Evolutionary conservation across 192 early-diverging fungal genomes (phyloP), one percentile per base, ranked within the genome.

Genomic region (Coemansia sp.): DNA sequence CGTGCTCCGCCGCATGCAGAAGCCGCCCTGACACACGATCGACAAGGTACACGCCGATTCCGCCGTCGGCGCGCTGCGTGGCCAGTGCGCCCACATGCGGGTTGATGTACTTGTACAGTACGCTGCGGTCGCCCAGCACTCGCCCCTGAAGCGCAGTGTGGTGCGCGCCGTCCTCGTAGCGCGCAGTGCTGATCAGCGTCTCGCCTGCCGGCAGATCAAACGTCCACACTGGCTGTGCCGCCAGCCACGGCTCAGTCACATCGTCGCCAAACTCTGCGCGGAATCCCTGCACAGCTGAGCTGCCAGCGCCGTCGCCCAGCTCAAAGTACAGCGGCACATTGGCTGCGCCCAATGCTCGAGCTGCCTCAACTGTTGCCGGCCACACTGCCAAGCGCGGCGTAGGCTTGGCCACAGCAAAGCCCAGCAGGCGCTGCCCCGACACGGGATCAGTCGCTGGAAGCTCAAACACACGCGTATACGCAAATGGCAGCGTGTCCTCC

Each of bases 61-160:
- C 76, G 37, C 59, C 58, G 24, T 27, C 47, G 37, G 11, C 54
- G 49, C 62, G 59, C 25, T 83, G 61, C 5, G 94, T 89, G 41
- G 89, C 88, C 14, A 96, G 65, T 0, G 91, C 88, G 38, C 90
- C 67, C 19, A 96, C 63, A 74, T 98, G 92, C 49, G 97, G 96
- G 79, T 95, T 98, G 62, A 98, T 84, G 80, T 98, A 99, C 76
- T 99, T 99, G 89, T 96, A 99, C n/a, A 94, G 86, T 5, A 99
- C 97, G 38, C 86, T 88, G 27, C 97, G 92, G 72, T 98, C 88
- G 55, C 95, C 97, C 11, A 97, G 86, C 5, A 97, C 94, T 14
- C 94, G 87, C 17, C 97, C 97, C 23, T 96, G 62, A 19, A 94
- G 93, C 5, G 97, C 93, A 7, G 96, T 84, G 48, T 85, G 81